Conservation (phyloP, 768 basidiomycete genomes). For the Tulasnella sp. region DNA sequence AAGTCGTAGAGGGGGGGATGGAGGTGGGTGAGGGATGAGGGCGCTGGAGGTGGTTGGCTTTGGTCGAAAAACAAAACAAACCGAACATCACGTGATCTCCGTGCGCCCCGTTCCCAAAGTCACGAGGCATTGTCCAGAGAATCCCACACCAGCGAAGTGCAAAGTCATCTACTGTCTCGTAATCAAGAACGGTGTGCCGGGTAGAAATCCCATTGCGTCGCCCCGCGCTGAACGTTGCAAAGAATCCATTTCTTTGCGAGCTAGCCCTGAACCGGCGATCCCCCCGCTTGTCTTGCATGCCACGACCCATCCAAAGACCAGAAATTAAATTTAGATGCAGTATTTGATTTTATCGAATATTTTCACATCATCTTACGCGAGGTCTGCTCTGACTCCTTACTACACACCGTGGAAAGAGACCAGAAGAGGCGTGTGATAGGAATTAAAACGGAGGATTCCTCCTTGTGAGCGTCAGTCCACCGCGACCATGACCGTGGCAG, state of each 20-base stretch:
- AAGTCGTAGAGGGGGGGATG: neutral
- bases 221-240: neutral
- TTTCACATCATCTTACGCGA: neutral
- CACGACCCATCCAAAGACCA: neutral
- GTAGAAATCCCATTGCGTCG: neutral
- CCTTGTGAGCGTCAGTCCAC: neutral
- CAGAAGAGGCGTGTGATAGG: neutral
- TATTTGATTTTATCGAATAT: neutral
- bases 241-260: neutral
- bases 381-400: neutral
- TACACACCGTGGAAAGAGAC: neutral
- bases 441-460: neutral
- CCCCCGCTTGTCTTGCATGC: neutral
- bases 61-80: constrained; percentile 16
- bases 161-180: neutral
- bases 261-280: neutral
- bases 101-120: neutral
- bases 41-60: neutral
- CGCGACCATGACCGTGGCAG: neutral
- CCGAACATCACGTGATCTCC: neutral
- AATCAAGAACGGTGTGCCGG: neutral
- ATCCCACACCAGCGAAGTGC: neutral
- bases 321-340: neutral
- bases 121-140: neutral
- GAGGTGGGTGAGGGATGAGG: neutral